phyloP scores from a whole-genome alignment of 129 eudicot genomes.

The Erigeron canadensis region DNA sequence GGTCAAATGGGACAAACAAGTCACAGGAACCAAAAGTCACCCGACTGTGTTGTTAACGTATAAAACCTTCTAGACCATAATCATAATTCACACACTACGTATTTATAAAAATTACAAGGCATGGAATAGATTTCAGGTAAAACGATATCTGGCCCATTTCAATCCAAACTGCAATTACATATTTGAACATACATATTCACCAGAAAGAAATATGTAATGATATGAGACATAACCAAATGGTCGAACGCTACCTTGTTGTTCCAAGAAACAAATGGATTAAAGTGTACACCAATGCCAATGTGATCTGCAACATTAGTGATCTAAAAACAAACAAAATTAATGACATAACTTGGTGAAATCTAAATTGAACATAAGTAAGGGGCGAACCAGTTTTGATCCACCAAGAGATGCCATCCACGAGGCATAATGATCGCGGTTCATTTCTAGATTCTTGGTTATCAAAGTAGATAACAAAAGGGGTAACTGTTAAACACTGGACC shows the following conservation, averaged over 20 bases:
- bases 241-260: slow-evolving; percentile 47
- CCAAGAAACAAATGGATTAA: slow-evolving; percentile 86
- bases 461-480: neutral
- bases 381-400: slow-evolving; percentile 80
- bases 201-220: neutral
- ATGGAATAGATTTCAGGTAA: no score
- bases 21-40: no score
- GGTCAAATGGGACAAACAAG: no score
- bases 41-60: no score
- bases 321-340: slow-evolving; percentile 42
- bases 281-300: slow-evolving; percentile 90
- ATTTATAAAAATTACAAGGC: no score
- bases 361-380: slow-evolving; percentile 16
- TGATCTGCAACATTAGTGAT: slow-evolving; percentile 66
- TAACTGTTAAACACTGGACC: slow-evolving; percentile 14
- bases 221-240: neutral
- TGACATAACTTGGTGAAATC: neutral
- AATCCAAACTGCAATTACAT: neutral
- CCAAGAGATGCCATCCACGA: slow-evolving; percentile 80
- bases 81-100: no score
- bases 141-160: no score
- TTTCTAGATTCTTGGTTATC: slow-evolving; percentile 58
- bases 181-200: neutral
- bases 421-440: slow-evolving; percentile 77
- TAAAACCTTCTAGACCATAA: no score